Conservation (phyloP, 2,329 filamentous ascomycete genomes). For the Hypoxylon sp. region DNA sequence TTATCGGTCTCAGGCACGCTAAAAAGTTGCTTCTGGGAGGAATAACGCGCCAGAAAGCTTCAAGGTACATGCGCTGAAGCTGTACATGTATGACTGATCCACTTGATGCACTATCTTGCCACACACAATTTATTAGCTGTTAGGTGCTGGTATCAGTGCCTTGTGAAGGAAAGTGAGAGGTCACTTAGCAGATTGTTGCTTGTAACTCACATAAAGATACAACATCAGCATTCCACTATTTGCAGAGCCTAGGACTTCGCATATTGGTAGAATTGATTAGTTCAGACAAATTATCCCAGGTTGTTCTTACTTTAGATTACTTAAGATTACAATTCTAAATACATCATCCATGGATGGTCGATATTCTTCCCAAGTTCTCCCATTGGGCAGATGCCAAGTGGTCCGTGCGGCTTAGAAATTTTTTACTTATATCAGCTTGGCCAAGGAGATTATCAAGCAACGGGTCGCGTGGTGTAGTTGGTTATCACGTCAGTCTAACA, state of each 20-base stretch:
- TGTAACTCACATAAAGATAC: neutral
- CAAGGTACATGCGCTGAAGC: neutral
- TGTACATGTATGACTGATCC: neutral
- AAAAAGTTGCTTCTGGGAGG: neutral
- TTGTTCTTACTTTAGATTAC: neutral
- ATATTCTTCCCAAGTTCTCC: neutral
- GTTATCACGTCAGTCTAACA: slow-evolving; percentile 64
- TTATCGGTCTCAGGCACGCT: neutral
- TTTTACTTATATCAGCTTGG: neutral
- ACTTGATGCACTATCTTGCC: neutral
- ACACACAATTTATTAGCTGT: neutral
- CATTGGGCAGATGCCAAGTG: neutral
- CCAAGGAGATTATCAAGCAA: neutral
- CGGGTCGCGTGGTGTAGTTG: slow-evolving; percentile 55
- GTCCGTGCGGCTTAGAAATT: neutral
- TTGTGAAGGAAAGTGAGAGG: neutral
- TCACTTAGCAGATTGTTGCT: neutral
- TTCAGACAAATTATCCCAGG: neutral
- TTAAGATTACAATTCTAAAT: neutral
- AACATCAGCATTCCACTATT: neutral
- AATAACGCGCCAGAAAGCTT: neutral
- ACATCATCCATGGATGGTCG: neutral
- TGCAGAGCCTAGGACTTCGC: neutral
- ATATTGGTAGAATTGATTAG: neutral
- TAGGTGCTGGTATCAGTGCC: neutral